phyloP scores from a whole-genome alignment of 2,329 filamentous ascomycete genomes.

The Alternaria atra region DNA sequence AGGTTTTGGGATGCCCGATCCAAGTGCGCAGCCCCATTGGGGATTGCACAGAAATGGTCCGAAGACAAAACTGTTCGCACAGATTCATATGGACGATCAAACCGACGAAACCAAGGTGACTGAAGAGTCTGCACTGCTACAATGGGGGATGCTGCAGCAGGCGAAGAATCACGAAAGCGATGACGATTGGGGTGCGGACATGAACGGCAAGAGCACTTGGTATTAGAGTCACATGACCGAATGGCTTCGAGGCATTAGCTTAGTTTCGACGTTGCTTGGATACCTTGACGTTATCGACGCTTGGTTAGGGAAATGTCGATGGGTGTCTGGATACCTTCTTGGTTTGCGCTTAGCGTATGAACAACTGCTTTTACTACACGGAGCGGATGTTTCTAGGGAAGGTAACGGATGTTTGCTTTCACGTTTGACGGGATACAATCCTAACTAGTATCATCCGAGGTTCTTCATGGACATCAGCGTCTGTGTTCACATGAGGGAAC shows the following conservation, averaged over 20 bases:
- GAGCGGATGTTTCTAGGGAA: neutral
- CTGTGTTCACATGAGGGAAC: neutral
- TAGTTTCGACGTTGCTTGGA: neutral
- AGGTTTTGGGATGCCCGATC: neutral
- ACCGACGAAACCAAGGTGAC: neutral
- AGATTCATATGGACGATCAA: neutral
- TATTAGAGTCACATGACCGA: neutral
- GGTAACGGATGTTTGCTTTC: neutral
- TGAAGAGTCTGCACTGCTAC: neutral
- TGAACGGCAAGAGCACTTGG: neutral
- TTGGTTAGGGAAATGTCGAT: neutral
- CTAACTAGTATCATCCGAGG: neutral
- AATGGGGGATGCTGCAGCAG: neutral
- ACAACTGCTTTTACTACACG: neutral
- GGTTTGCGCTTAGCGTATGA: neutral
- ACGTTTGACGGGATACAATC: neutral
- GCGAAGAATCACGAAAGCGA: neutral
- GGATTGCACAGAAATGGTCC: neutral
- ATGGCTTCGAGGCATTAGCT: neutral
- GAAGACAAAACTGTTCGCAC: neutral
- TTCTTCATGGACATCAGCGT: neutral
- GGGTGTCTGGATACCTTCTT: neutral
- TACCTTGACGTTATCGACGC: neutral
- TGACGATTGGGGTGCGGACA: neutral
- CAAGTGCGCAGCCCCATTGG: neutral